Conservation (phyloP, 2,329 filamentous ascomycete species). For the Alternaria infectoria region DNA sequence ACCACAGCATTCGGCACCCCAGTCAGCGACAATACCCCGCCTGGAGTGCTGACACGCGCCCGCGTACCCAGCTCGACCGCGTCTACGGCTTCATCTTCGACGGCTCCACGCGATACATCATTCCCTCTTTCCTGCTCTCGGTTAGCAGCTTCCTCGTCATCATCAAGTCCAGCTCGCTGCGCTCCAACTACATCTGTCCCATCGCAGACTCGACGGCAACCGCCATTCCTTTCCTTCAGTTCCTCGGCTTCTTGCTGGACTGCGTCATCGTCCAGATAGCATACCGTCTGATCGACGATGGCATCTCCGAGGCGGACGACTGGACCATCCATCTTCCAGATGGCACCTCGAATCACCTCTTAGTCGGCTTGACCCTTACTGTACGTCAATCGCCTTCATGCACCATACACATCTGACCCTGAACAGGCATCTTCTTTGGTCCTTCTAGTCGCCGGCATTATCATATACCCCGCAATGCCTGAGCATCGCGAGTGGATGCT, state of each 20-base stretch:
- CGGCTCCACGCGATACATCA: conserved; percentile 40
- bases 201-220: conserved; percentile 29
- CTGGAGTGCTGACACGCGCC: conserved; percentile 35
- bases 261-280: conserved; percentile 31
- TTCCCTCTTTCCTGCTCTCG: conserved; percentile 38
- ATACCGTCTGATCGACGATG: conserved; percentile 38
- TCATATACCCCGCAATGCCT: conserved; percentile 39
- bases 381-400: conserved; percentile 17
- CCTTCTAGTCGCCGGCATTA: conserved; percentile 36
- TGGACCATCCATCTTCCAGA: conserved; percentile 33
- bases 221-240: conserved; percentile 39
- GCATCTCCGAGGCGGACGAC: conserved; percentile 28
- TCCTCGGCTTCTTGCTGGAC: conserved; percentile 38
- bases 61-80: conserved; percentile 31
- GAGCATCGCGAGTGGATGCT: conserved; percentile 47
- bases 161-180: conserved; percentile 35
- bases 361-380: conserved; percentile 39
- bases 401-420: conserved; percentile 19
- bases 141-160: conserved; percentile 40
- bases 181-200: conserved; percentile 44
- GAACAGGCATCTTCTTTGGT: conserved; percentile 38
- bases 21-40: conserved; percentile 34
- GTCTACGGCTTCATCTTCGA: conserved; percentile 35
- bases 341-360: conserved; percentile 33
- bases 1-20: conserved; percentile 36